These are phyloP conservation scores for Polyporus arcularius DNA, from an alignment of 768 basidiomycete species.

Conservation along the genomic window DNA sequence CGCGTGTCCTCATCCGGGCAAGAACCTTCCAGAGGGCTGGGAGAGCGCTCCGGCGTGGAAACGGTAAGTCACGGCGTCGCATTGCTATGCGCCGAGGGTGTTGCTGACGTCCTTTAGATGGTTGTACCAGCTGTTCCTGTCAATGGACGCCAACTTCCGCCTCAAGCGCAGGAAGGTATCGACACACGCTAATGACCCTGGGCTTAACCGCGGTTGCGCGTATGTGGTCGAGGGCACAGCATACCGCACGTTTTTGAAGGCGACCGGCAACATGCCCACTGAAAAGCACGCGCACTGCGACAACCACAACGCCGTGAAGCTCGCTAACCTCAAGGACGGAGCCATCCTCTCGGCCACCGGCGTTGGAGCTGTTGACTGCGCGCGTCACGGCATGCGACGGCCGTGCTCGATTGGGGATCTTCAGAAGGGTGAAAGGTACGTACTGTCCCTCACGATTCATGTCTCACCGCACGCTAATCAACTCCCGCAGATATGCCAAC, in stretches of 20 bases:
- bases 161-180: conserved; percentile 24
- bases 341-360: conserved; percentile 13
- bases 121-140: conserved; percentile 27
- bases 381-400: conserved; percentile 24
- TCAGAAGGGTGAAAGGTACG: conserved; percentile 28
- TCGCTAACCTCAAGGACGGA: conserved; percentile 8
- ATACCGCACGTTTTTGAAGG: conserved; percentile 22
- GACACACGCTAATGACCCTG: conserved; percentile 17
- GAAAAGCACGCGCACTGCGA: conserved; percentile 27
- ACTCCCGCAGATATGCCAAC: too few relatives aligned
- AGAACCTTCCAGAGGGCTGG: conserved; percentile 20
- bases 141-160: conserved; percentile 32
- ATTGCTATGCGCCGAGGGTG: too few relatives aligned
- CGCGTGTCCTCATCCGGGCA: conserved; percentile 25
- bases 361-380: conserved; percentile 16
- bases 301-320: conserved; percentile 15
- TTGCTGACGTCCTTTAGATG: conserved; percentile 3
- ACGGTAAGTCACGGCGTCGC: too few relatives aligned
- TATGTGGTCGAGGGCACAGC: conserved; percentile 27
- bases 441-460: too few relatives aligned
- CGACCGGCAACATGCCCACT: not conserved
- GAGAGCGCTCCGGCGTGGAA: not conserved
- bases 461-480: too few relatives aligned
- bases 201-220: conserved; percentile 26
- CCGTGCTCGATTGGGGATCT: conserved; percentile 27